Evolutionary conservation across 2,329 filamentous ascomycete genomes (phyloP), one percentile per base, ranked within the genome.

Genomic region (Neocatenulostroma microsporum): DNA sequence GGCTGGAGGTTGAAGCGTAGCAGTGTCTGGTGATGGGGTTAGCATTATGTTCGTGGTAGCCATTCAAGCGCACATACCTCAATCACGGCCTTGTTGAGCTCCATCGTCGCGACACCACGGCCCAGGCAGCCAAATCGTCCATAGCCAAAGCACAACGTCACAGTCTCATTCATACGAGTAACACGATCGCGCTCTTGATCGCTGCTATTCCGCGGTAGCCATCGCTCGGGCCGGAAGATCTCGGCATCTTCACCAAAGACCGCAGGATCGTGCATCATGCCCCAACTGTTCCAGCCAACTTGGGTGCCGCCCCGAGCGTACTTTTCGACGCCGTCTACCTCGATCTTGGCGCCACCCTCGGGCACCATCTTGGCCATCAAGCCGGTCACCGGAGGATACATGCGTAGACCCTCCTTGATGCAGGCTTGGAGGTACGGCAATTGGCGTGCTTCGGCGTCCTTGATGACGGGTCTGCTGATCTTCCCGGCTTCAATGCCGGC

Each of bases 391-490:
- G 60, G 58, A 3, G 67, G 67, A 34, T 67, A 66, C 21, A 70
- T 56, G 12, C 68, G 56, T 26, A 71, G 48, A 5, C 57, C 66
- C 47, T 71, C 68, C 21, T 67, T 67, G 35, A 71, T 61, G 24
- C 67, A 65, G 3, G 67, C 67, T 37, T 61, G 55, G 3, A 71
- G 49, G 41, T 70, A 70, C 0, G 66, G 64, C 2, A 70, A 49
- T 8, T 53, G 45, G 15, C 58, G 55, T 4, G 62, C 63, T 46
- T 66, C 56, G 9, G 55, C 41, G 43, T 76, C 71, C 20, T 68
- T 63, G 46, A 77, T 70, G 21, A 71, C 60, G 0, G 73, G 57
- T 17, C 54, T 46, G 9, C 60, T 60, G 9, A 70, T 56, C 3
- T 50, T 49, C 35, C 66, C 55, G 9, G 54, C 46, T 9, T 55